A percentile compares a stretch with the other conserved stretches of the same genome.
phyloP scores from a whole-genome alignment of 2,329 filamentous ascomycete genomes.

The Neopestalotiopsis sp. region DNA sequence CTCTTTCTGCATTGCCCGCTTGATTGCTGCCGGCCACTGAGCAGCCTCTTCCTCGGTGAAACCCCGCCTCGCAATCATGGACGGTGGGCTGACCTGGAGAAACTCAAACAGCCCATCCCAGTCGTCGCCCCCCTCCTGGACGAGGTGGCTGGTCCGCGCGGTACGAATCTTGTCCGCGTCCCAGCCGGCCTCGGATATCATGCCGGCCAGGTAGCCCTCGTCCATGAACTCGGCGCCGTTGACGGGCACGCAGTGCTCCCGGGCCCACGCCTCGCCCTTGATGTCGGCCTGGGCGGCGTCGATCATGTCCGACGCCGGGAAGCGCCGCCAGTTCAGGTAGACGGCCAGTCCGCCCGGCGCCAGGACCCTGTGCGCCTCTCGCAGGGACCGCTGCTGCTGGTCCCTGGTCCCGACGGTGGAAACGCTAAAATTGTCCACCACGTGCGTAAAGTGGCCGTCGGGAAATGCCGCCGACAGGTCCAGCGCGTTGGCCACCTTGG shows the following conservation, averaged over 20 bases:
- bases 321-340: constrained; percentile 30
- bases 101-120: constrained; percentile 29
- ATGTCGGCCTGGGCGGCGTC: constrained; percentile 32
- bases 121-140: constrained; percentile 21
- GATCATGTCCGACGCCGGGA: constrained; percentile 29
- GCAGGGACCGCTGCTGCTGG: constrained; percentile 24
- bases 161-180: background rate
- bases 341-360: constrained; percentile 31
- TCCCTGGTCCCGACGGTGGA: constrained; percentile 32
- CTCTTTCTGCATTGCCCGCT: constrained; percentile 24
- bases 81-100: constrained; percentile 26
- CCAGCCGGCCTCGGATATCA: constrained; percentile 27
- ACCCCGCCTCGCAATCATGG: constrained; percentile 24
- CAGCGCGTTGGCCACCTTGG: constrained; percentile 25
- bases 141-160: background rate
- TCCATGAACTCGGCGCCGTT: constrained; percentile 32
- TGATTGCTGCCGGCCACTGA: constrained; percentile 29
- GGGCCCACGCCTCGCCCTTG: constrained; percentile 21
- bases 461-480: constrained; percentile 26
- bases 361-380: constrained; percentile 36
- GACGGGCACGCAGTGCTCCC: constrained; percentile 32
- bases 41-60: constrained; percentile 28
- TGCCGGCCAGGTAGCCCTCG: constrained; percentile 28
- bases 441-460: constrained; percentile 28
- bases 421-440: constrained; percentile 36